Base-by-base conservation (phyloP, 345 rosid genomes). In the Triadica sebifera region DNA sequence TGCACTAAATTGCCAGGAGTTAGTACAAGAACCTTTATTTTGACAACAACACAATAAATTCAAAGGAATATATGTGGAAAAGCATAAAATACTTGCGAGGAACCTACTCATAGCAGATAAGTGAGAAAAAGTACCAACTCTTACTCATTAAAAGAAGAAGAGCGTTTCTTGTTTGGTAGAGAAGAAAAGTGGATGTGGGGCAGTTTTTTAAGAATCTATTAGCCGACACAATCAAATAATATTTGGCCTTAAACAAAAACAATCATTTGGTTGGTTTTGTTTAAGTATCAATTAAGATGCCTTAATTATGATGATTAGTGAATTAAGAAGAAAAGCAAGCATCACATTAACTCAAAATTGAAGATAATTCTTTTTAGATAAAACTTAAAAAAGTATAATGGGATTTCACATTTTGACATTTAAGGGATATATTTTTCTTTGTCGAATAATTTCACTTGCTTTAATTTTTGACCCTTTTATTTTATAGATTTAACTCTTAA, bases 141-240 rank as follows among this genome's bases (percentile, higher is more conserved):
- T 12, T 25, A 7, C 53, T 16, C 10, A 52, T n/a, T 47, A 17
- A 43, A 46, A 17, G 0, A 6, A 60, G 55, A 20, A 53, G 9
- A 58, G 9, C 51, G 4, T 13, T 39, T 19, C 69, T 43, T 25
- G 74, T 69, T 70, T 22, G 73, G 58, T 64, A 63, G 24, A 58
- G 70, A 10, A 63, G 74, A 72, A 39, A 50, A 67, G 65, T 52
- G 65, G 72, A 59, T n/a, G 77, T n/a, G 71, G 69, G 70, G 75
- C 65, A 50, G 71, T 38, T 7, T 55, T 19, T 74, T 50, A 22
- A 22, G 47, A 11, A 15, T 47, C 67, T 72, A 77, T 73, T 70
- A 45, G 43, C 66, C 74, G 70, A 81, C 78, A 77, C 61, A 70
- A 52, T 57, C 62, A 65, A 56, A 17, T 22, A 56, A 38, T 34